Evolutionary conservation across 177 flowering plant genomes (phyloP).

Genomic region (Vitis hybrid): DNA sequence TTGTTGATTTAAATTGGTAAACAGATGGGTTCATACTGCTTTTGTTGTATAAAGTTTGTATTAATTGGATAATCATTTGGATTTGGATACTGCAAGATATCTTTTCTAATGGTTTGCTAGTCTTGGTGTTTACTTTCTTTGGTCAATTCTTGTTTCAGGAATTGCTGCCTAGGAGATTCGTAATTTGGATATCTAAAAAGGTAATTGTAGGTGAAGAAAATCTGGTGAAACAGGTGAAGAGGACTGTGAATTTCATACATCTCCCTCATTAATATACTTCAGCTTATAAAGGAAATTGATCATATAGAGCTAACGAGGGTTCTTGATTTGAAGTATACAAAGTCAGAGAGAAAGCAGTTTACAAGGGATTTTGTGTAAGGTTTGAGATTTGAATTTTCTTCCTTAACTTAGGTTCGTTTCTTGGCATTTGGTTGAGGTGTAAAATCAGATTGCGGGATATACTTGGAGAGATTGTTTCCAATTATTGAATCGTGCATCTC

Average conservation of each 20-base stretch:
- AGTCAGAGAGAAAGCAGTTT: conserved; percentile 37
- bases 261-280: conserved; percentile 29
- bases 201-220: conserved; percentile 48
- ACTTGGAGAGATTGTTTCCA: conserved; percentile 38
- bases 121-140: conserved; percentile 9
- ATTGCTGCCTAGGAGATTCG: conserved; percentile 64
- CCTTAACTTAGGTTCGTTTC: conserved; percentile 41
- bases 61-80: not conserved
- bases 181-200: conserved; percentile 28
- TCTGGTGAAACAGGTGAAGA: conserved; percentile 31
- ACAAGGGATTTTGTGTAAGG: conserved; percentile 45
- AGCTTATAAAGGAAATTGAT: conserved; percentile 34
- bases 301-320: conserved; percentile 48
- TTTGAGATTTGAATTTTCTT: conserved; percentile 39
- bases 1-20: too few relatives aligned
- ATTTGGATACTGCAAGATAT: not conserved
- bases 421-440: conserved; percentile 67
- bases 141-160: conserved; percentile 40
- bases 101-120: not conserved
- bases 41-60: too few relatives aligned
- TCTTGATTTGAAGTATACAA: conserved; percentile 36
- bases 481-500: conserved; percentile 35
- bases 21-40: too few relatives aligned
- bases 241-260: conserved; percentile 39
- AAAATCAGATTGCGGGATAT: conserved; percentile 65